A percentile compares a stretch with the other conserved stretches of the same genome.
Conservation (phyloP, 805 yeast species). For the Alloascoidea africana region DNA sequence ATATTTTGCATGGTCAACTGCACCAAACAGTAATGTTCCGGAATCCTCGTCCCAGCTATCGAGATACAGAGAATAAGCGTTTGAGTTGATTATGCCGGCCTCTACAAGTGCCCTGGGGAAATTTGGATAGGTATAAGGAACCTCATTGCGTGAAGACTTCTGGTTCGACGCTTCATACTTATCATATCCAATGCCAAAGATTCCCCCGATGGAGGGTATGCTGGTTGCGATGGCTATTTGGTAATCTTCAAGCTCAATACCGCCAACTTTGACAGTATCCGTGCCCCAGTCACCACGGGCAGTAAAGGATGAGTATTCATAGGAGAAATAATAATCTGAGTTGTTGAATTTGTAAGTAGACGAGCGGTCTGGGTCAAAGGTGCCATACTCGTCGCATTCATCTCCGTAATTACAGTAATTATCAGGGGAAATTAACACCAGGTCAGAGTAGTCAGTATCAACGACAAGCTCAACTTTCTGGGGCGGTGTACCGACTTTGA, state of each 20-base stretch:
- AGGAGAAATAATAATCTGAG: neutral
- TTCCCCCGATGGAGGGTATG: neutral
- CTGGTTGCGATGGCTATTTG: neutral
- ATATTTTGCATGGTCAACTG: conserved; percentile 26
- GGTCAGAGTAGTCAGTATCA: neutral
- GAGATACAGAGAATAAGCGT: conserved; percentile 32
- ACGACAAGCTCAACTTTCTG: neutral
- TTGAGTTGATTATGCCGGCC: conserved; percentile 24
- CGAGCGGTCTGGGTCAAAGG: neutral
- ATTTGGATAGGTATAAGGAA: no score
- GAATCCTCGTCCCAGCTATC: conserved; percentile 16
- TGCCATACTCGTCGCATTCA: neutral
- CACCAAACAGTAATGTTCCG: conserved; percentile 29
- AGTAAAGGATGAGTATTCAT: neutral
- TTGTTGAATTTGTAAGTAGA: neutral
- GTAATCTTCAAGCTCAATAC: neutral
- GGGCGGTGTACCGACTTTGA: neutral
- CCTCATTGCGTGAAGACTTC: neutral
- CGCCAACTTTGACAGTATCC: neutral
- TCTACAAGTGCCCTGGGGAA: conserved; percentile 19
- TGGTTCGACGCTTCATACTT: conserved; percentile 4
- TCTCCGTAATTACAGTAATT: neutral
- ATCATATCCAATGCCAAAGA: neutral
- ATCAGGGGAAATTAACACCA: neutral
- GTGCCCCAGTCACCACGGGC: conserved; percentile 1